Evolutionary conservation across 1,139 yeast species (phyloP).

Genomic region (Geotrichum bryndzae): DNA sequence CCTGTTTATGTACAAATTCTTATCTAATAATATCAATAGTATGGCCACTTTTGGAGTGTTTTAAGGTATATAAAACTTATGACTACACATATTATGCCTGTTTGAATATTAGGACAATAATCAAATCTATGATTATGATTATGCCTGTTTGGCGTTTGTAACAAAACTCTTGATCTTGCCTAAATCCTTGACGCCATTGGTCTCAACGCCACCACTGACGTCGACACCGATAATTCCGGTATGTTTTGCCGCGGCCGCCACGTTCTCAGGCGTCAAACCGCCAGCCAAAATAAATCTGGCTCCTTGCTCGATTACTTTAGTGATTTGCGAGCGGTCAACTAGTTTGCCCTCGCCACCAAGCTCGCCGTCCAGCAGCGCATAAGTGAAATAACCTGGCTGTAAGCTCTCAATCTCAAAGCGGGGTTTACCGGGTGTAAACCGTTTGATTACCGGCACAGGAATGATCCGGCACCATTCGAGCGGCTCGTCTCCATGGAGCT

Average conservation of each 20-base stretch:
- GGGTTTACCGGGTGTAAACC: slow-evolving; percentile 62
- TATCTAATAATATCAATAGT: neutral
- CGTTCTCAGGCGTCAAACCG: slow-evolving; percentile 74
- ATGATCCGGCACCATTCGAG: slow-evolving; percentile 47
- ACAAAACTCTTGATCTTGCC: slow-evolving; percentile 57
- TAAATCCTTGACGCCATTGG: slow-evolving; percentile 64
- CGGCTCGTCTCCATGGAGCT: slow-evolving; percentile 82
- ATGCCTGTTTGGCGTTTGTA: slow-evolving; percentile 39
- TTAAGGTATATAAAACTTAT: too few relatives aligned
- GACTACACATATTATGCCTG: too few relatives aligned
- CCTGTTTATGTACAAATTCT: neutral
- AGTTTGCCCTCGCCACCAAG: slow-evolving; percentile 84
- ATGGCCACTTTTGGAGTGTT: neutral
- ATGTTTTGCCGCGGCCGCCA: slow-evolving; percentile 44
- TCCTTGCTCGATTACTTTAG: slow-evolving; percentile 37
- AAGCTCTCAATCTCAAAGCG: slow-evolving; percentile 36
- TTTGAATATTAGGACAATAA: slow-evolving; percentile 15
- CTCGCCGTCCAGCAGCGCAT: slow-evolving; percentile 78
- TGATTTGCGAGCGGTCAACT: slow-evolving; percentile 62
- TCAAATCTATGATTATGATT: too few relatives aligned
- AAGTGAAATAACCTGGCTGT: slow-evolving; percentile 41
- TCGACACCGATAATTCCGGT: slow-evolving; percentile 76
- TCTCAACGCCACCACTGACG: slow-evolving; percentile 93
- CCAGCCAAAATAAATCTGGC: slow-evolving; percentile 76
- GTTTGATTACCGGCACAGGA: slow-evolving; percentile 60